Evolutionary conservation across 306 rosid genomes (phyloP).

Genomic region (Begonia masoniana): DNA sequence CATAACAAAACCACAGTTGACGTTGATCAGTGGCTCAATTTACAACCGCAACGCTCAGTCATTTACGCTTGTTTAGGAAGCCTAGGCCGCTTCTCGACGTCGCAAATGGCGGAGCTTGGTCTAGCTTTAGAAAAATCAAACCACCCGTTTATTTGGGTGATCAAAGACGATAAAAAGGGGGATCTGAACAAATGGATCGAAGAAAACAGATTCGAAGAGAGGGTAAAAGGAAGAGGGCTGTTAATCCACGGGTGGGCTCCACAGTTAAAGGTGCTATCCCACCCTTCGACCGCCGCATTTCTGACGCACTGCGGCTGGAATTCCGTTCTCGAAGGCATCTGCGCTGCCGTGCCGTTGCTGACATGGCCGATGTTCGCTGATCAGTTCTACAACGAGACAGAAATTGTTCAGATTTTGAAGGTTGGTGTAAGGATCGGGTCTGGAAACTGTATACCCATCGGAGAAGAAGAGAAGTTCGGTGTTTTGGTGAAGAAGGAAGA

Average conservation of each 20-base stretch:
- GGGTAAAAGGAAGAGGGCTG: slow-evolving; percentile 8
- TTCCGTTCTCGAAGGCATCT: slow-evolving; percentile 20
- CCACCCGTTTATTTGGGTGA: slow-evolving; percentile 14
- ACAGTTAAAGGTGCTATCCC: slow-evolving; percentile 15
- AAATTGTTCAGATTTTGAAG: slow-evolving; percentile 12
- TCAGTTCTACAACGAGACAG: slow-evolving; percentile 25
- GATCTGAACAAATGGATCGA: slow-evolving; percentile 12
- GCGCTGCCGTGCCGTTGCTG: slow-evolving; percentile 18
- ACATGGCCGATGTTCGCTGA: slow-evolving; percentile 27
- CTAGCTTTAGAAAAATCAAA: slow-evolving; percentile 16
- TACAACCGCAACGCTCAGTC: slow-evolving; percentile 6
- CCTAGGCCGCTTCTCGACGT: not conserved
- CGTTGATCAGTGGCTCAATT: slow-evolving; percentile 16
- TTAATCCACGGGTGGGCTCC: slow-evolving; percentile 26
- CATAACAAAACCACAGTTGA: slow-evolving; percentile 1
- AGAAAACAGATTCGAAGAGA: slow-evolving; percentile 10
- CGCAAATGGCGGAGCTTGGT: slow-evolving; percentile 25
- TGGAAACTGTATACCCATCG: not conserved
- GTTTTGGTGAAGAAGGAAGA: slow-evolving; percentile 13
- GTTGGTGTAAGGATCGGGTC: slow-evolving; percentile 13
- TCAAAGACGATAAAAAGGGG: not conserved
- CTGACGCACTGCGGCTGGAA: slow-evolving; percentile 32
- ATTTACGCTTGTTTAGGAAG: slow-evolving; percentile 24
- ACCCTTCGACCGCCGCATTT: slow-evolving; percentile 21
- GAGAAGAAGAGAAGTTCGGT: slow-evolving; percentile 11